Conservation (phyloP, 2,329 filamentous ascomycete species). For the Diplodia intermedia region DNA sequence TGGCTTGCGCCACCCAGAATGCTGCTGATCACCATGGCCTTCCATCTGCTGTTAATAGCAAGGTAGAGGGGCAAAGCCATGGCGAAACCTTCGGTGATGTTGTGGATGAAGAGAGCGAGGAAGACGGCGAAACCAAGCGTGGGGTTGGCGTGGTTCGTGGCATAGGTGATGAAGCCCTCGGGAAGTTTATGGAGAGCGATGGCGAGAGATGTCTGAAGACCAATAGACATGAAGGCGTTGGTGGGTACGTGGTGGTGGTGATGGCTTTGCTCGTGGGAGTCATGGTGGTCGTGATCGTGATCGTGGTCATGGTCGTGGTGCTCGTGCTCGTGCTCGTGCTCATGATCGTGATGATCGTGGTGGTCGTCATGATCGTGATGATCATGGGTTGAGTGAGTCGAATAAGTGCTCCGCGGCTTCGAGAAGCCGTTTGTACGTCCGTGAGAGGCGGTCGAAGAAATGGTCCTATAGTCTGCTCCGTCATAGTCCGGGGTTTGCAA, state of each 20-base stretch:
- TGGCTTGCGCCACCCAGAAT: constrained; percentile 86
- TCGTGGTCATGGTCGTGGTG: constrained; percentile 26
- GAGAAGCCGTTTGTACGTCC: constrained; percentile 33
- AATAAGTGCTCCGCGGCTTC: constrained; percentile 22
- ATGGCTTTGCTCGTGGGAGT: constrained; percentile 33
- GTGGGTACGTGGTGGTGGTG: constrained; percentile 96
- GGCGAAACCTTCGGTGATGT: constrained; percentile 96
- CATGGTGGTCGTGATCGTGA: constrained; percentile 34
- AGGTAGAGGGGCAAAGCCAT: constrained; percentile 93
- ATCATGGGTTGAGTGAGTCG: constrained; percentile 12
- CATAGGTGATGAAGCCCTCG: constrained; percentile 86
- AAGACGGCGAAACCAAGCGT: constrained; percentile 89
- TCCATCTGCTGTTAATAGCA: constrained; percentile 78
- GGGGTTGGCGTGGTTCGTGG: constrained; percentile 95
- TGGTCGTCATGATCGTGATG: constrained; percentile 33
- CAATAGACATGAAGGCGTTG: constrained; percentile 92
- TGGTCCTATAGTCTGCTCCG: constrained; percentile 33
- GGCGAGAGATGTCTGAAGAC: constrained; percentile 93
- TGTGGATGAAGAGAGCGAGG: constrained; percentile 95
- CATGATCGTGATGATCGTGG: constrained; percentile 31
- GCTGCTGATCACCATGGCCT: constrained; percentile 84
- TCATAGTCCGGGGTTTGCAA: constrained; percentile 35
- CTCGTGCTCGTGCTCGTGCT: constrained; percentile 33
- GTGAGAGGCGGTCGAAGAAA: constrained; percentile 31
- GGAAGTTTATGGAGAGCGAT: constrained; percentile 97